Conservation (phyloP, 768 basidiomycete species). For the Termitomyces sp. region DNA sequence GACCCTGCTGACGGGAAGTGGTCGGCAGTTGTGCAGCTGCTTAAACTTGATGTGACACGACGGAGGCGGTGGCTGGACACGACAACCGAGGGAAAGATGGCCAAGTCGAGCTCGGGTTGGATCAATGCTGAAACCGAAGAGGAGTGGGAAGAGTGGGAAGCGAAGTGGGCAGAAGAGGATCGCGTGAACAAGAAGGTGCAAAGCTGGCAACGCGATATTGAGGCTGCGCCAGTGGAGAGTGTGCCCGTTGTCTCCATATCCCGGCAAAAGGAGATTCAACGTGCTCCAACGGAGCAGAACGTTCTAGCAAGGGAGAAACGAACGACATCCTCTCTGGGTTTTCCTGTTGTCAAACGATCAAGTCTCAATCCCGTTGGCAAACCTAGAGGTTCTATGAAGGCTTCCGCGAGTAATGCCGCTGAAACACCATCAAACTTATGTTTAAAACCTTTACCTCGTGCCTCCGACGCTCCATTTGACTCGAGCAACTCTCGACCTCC, state of each 20-base stretch:
- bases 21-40: constrained; percentile 34
- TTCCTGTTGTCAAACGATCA: constrained; percentile 39
- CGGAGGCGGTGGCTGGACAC: constrained; percentile 29
- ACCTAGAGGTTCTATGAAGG: constrained; percentile 13
- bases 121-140: constrained; percentile 39
- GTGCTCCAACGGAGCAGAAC: constrained; percentile 1
- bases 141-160: constrained; percentile 47
- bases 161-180: constrained; percentile 24
- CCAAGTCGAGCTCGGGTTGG: constrained; percentile 28
- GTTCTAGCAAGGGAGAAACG: constrained; percentile 5
- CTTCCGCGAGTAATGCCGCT: not conserved
- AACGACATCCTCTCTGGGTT: constrained; percentile 30
- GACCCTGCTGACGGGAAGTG: constrained; percentile 45
- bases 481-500: not conserved
- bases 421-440: constrained; percentile 3
- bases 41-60: constrained; percentile 37
- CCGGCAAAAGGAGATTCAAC: not conserved
- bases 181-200: constrained; percentile 22
- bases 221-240: constrained; percentile 1
- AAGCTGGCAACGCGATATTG: constrained; percentile 21
- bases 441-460: not conserved
- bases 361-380: constrained; percentile 21
- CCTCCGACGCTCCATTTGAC: not conserved
- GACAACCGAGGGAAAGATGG: constrained; percentile 16
- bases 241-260: constrained; percentile 10